phyloP scores from a whole-genome alignment of 176 grass and related monocot species.

The Panicum miliaceum region DNA sequence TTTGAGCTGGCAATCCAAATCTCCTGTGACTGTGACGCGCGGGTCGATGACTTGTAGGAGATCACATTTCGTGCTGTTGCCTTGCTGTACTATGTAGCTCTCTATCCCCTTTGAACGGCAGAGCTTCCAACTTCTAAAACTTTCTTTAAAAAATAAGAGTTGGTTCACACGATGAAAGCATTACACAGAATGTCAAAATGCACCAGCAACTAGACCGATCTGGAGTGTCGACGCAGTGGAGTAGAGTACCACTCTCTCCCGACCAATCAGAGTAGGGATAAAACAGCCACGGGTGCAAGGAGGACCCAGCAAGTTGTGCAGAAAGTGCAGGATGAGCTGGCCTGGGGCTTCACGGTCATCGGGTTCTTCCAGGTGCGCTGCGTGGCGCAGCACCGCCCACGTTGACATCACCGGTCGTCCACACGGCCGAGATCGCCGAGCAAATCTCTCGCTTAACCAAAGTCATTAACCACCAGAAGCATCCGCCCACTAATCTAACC shows the following conservation, averaged over 20 bases:
- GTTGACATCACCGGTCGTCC: constrained; percentile 46
- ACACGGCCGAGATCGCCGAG: constrained; percentile 30
- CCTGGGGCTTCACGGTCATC: background rate
- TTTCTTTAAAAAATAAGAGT: background rate
- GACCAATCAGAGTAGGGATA: background rate
- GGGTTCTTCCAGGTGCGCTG: constrained; percentile 30
- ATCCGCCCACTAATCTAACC: constrained; percentile 19
- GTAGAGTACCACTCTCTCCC: background rate
- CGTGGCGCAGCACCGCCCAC: constrained; percentile 50
- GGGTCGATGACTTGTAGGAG: background rate
- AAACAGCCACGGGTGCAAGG: background rate
- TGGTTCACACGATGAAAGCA: background rate
- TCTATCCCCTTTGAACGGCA: background rate
- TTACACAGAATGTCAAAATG: background rate
- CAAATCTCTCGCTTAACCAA: constrained; percentile 37
- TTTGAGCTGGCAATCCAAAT: background rate
- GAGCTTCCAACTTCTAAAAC: background rate
- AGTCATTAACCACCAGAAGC: constrained; percentile 44
- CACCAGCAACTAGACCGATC: background rate
- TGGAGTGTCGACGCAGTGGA: background rate
- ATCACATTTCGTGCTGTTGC: background rate
- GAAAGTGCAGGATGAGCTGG: background rate
- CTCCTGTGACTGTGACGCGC: background rate
- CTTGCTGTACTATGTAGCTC: background rate
- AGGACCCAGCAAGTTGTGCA: constrained; percentile 4